Base-by-base conservation (phyloP, 371 early-diverging fungal genomes). In the Syncephalis plumigaleata region DNA sequence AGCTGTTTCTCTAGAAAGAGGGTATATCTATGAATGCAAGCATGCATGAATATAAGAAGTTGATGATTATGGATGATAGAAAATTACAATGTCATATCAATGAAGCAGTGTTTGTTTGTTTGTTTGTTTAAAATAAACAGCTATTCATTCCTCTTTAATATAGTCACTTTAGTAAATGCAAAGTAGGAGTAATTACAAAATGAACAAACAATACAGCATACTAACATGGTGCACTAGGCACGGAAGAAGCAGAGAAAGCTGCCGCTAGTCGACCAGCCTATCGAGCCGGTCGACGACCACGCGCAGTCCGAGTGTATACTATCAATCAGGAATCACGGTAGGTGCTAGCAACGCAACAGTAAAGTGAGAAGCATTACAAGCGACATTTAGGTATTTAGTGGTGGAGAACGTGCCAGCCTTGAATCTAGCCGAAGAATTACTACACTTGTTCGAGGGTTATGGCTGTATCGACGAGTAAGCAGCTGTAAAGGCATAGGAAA, bases 281-380 rank as follows among this genome's bases (percentile, higher is more conserved):
- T 36, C 27, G 56, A 38, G 47, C 47, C 13, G 56, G 56, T 24
- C 52, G 49, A 9, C 38, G 48, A 47, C 61, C 61, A 17, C 59
- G 55, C 16, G 65, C 72, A 21, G 67, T 67, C 11, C 55, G 59
- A 45, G 68, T 68, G 1, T 73, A 68, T 47, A 66, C 69, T 0
- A 56, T 70, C 37, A 57, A 66, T 16, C 67, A 73, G 46, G 73
- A 73, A 46, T 73, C 73, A 8, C 59, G 45, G 56, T 56, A 45
- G 15, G 9, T 18, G 1, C 39, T 9, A 9, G 22, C 36, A 38
- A 8, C 38, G 1, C 37, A 22, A 13, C 15, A 27, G 23, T 26
- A 11, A 27, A n/a, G 31, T 9, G 22, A 3, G 39, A 23, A 1
- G 4, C 4, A 40, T 16, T 9, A 40, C 16, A 42, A 47, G 0